Evolutionary conservation across 352 stramenopile genomes (phyloP), one percentile per base, ranked within the genome.

Genomic region (Pythium aristosporum): DNA sequence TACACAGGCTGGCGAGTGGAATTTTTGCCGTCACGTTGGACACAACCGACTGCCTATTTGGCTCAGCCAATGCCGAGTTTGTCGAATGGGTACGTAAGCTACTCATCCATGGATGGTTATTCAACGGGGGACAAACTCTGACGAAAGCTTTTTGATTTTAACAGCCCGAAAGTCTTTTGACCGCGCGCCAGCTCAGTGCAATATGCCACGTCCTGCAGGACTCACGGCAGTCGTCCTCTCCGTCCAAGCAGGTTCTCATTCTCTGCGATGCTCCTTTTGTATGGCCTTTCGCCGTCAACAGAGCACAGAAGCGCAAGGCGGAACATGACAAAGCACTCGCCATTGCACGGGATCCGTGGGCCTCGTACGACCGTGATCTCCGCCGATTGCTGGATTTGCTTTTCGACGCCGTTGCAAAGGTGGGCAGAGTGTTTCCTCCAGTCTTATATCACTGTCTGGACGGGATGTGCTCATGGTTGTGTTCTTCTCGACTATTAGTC

Each of bases 261-360:
- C 61, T 89, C 12, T 87, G 81, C n/a, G 81, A 91, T 34, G 16
- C 74, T 0, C 77, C 76, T 21, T 59, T 92, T 15, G 68, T 79
- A 8, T 85, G 76, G 73, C 69, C 65, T 8, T 72, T 62, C 21
- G 21, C 5, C 2, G 25, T 57, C 1, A 30, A 61, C 2, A 18
- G 23, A 20, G 13, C 20, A n/a, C n/a, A n/a, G 8, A 36, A 49
- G n/a, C 62, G 55, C 32, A 37, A 65, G 21, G 9, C 42, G 57
- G 34, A 21, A 16, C n/a, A 66, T 59, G 47, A 54, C n/a, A 50
- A 69, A 70, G 28, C 82, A 44, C 50, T 15, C 50, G 15, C 68
- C 28, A 39, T 64, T 57, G 47, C 42, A 21, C 5, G 25, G 8
- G 21, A 58, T 62, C 65, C 65, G 12, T 72, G 65, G 65, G 43